Evolutionary conservation across 1,284 basidiomycete species (phyloP).

Genomic region (Dichomitus squalens): DNA sequence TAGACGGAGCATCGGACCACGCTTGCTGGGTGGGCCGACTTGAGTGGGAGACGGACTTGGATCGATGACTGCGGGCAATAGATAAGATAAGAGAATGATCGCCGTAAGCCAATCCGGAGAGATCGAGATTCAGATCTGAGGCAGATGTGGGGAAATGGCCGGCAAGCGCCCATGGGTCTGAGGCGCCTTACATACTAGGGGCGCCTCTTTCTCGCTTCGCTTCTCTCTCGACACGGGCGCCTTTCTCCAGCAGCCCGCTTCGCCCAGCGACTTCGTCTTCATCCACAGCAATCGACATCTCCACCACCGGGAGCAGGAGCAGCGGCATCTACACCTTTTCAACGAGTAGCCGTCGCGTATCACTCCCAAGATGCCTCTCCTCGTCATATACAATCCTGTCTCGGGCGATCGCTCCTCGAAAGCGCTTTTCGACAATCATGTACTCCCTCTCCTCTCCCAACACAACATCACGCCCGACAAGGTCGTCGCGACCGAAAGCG

Average conservation of each 20-base stretch:
- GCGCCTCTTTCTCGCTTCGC: too few species aligned
- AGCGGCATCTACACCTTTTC: too few species aligned
- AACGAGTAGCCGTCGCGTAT: not conserved
- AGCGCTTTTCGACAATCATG: constrained; percentile 55
- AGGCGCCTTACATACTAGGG: too few species aligned
- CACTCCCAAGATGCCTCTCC: constrained; percentile 19
- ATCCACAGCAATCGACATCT: too few species aligned
- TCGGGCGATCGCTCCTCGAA: constrained; percentile 45
- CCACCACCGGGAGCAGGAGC: too few species aligned
- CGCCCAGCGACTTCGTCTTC: too few species aligned
- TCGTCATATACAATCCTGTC: constrained; percentile 54
- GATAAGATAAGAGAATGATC: not conserved
- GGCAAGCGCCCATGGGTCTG: too few species aligned
- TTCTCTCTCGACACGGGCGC: too few species aligned
- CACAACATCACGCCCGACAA: constrained; percentile 41
- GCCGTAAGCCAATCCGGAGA: not conserved
- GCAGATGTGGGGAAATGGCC: not conserved
- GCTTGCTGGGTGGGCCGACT: not conserved
- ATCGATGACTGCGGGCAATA: not conserved
- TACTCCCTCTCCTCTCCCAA: constrained; percentile 65
- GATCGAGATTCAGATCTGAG: constrained; percentile 6
- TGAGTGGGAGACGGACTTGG: not conserved
- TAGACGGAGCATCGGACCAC: constrained; percentile 17
- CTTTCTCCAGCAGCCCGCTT: too few species aligned
- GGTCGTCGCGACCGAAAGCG: constrained; percentile 51